These are phyloP conservation scores for Hyaloscypha variabilis DNA, from an alignment of 495 filamentous ascomycete species.

Conservation along the genomic window DNA sequence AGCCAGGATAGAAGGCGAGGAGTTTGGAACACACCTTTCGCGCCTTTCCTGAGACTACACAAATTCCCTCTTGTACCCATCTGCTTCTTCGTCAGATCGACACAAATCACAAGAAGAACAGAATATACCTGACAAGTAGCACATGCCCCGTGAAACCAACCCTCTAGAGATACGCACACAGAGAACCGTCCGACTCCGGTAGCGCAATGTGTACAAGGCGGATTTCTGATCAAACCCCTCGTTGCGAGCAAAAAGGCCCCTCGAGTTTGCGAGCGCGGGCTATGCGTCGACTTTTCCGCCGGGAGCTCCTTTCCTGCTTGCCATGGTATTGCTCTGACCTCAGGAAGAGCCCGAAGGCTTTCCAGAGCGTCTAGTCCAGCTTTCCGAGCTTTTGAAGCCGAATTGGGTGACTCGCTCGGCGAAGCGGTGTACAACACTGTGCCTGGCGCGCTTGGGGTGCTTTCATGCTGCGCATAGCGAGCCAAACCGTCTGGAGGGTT, in stretches of 20 bases:
- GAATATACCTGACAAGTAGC: constrained; percentile 25
- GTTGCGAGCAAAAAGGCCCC: constrained; percentile 23
- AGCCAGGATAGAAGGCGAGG: neutral
- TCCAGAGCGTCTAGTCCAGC: constrained; percentile 11
- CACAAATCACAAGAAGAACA: no score
- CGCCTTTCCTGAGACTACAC: constrained; percentile 24
- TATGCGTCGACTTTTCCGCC: constrained; percentile 22
- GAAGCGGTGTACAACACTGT: neutral
- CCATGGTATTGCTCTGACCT: constrained; percentile 29
- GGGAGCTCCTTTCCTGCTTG: constrained; percentile 23
- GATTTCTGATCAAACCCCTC: constrained; percentile 17
- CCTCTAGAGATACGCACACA: constrained; percentile 20
- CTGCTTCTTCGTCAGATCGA: no score
- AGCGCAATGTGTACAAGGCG: constrained; percentile 22
- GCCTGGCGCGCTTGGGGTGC: neutral
- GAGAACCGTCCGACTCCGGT: constrained; percentile 23
- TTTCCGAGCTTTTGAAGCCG: neutral
- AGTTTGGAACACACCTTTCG: constrained; percentile 5
- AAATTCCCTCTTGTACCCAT: constrained; percentile 26
- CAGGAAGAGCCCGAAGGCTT: constrained; percentile 20
- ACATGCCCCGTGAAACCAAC: constrained; percentile 28
- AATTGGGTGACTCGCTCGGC: neutral
- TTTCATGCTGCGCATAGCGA: neutral
- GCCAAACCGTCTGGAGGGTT: constrained; percentile 1
- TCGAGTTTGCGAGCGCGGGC: constrained; percentile 23